A percentile compares a stretch with the other conserved stretches of the same genome.
Conservation (phyloP, 2,329 filamentous ascomycete genomes). For the Trichoderma brevicompactum region DNA sequence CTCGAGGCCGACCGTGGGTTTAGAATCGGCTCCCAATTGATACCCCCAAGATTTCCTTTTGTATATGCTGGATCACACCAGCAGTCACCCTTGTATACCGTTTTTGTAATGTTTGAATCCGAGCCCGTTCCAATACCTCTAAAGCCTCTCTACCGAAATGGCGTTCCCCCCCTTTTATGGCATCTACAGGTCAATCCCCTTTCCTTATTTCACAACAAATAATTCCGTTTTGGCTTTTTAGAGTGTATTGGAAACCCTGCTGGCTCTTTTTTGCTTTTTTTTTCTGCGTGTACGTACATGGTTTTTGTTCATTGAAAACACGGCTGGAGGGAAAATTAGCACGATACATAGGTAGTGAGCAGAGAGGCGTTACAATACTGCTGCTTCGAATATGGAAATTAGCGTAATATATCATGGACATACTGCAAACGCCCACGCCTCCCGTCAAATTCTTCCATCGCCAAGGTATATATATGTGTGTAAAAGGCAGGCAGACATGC, state of each 20-base stretch:
- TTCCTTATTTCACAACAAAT: too few species aligned
- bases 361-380: background rate
- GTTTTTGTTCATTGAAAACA: background rate
- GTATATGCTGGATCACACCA: constrained; percentile 11
- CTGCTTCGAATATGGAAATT: background rate
- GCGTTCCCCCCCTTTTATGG: background rate
- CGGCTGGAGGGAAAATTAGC: background rate
- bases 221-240: background rate
- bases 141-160: background rate
- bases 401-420: constrained; percentile 11
- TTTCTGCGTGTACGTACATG: background rate
- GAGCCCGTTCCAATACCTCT: background rate
- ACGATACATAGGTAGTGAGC: background rate
- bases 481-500: background rate
- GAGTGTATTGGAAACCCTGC: constrained; percentile 6
- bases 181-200: too few species aligned
- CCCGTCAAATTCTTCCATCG: background rate
- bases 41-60: constrained; percentile 12
- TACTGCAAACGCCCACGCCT: background rate
- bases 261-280: background rate
- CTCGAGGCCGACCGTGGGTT: constrained; percentile 22
- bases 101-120: constrained; percentile 22
- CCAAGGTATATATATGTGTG: background rate
- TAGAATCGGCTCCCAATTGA: constrained; percentile 1
- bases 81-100: background rate